Evolutionary conservation across 2,329 filamentous ascomycete species (phyloP).

Genomic region (Penicillium glabrum): DNA sequence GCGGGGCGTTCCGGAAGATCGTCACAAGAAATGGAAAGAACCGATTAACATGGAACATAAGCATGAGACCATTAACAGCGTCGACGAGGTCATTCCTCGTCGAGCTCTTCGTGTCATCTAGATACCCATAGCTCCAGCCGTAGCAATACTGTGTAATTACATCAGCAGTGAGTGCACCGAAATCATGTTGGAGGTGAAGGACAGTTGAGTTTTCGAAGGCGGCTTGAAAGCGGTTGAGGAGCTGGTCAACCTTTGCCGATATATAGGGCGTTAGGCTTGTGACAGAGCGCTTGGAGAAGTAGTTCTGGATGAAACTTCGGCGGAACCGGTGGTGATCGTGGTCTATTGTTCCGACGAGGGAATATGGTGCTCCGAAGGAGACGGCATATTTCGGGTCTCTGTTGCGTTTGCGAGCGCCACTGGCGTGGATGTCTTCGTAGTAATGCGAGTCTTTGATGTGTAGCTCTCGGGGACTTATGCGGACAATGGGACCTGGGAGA

Average conservation of each 20-base stretch:
- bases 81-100: conserved; percentile 26
- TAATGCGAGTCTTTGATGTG: conserved; percentile 39
- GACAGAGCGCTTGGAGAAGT: conserved; percentile 47
- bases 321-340: conserved; percentile 46
- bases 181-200: conserved; percentile 26
- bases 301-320: conserved; percentile 42
- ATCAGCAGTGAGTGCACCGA: conserved; percentile 34
- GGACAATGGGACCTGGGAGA: conserved; percentile 33
- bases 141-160: conserved; percentile 42
- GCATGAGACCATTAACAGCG: conserved; percentile 24
- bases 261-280: conserved; percentile 40
- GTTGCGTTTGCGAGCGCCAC: conserved; percentile 14
- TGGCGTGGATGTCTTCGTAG: conserved; percentile 35
- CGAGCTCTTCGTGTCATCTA: conserved; percentile 27
- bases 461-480: conserved; percentile 38
- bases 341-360: conserved; percentile 33
- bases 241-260: conserved; percentile 31
- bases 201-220: conserved; percentile 15
- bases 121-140: conserved; percentile 32
- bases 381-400: conserved; percentile 21
- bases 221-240: conserved; percentile 26
- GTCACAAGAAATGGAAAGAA: conserved; percentile 31
- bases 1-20: conserved; percentile 24
- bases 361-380: conserved; percentile 17
- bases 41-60: conserved; percentile 24